These are phyloP conservation scores for Capsicum baccatum DNA, from an alignment of 257 asterid genomes.

Conservation along the genomic window DNA sequence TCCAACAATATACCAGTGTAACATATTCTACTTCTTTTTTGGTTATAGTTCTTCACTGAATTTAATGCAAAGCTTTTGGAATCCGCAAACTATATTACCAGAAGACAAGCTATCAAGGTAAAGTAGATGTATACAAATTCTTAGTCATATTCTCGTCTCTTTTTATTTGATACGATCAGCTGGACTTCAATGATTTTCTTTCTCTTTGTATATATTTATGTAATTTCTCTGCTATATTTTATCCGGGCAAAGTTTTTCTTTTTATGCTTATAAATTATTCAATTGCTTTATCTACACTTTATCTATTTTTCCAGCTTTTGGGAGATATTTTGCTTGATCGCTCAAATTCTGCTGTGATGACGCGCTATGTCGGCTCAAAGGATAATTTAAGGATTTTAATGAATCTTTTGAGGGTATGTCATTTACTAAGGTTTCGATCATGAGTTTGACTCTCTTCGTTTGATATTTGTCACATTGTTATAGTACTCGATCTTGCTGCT, in stretches of 20 bases:
- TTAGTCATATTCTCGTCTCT: not conserved
- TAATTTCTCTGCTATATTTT: not conserved
- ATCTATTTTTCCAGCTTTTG: constrained; percentile 60
- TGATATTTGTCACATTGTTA: not conserved
- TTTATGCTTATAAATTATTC: not conserved
- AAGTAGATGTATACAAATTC: not conserved
- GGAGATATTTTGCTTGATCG: constrained; percentile 93
- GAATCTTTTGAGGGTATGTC: constrained; percentile 88
- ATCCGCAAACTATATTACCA: constrained; percentile 83
- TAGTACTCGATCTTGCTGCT: not conserved
- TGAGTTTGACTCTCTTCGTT: not conserved
- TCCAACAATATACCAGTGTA: not conserved
- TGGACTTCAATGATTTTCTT: not conserved
- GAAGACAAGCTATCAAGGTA: constrained; percentile 91
- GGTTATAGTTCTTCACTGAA: constrained; percentile 70
- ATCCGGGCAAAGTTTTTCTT: not conserved
- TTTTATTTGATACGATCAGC: not conserved
- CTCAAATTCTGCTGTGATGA: constrained; percentile 75
- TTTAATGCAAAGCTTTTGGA: constrained; percentile 87
- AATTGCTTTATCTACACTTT: not conserved
- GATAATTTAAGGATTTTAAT: constrained; percentile 57
- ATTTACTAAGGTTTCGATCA: not conserved
- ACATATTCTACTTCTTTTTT: constrained; percentile 9
- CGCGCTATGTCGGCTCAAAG: constrained; percentile 78
- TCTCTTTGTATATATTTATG: not conserved